Evolutionary conservation across 2,329 filamentous ascomycete genomes (phyloP), one percentile per base, ranked within the genome.

Genomic region (Alternaria conjuncta): DNA sequence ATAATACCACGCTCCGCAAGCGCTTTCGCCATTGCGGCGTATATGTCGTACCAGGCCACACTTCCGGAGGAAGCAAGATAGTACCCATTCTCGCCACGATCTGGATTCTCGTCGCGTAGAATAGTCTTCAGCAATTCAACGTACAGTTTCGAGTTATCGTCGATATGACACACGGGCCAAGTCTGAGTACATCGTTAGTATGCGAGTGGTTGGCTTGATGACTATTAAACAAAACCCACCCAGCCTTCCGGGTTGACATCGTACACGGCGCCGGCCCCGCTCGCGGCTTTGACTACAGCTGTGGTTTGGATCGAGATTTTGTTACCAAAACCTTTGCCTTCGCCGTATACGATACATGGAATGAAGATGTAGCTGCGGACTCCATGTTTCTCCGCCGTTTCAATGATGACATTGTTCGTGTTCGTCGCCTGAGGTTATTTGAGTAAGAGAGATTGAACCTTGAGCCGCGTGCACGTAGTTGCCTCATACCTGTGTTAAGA

Each of bases 111-210:
- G 1, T 74, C 81, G 1, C 64, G 66, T 3, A 87, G 67, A 12
- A 87, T 87, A 3, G 72, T 76, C 1, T 78, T 77, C 7, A 87
- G 67, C 0, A 87, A 74, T 3, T 80, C 70, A 2, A 86, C 54
- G 57, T 86, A 87, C 1, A 87, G 66, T 0, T 69, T 71, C 0
- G 82, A 79, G 32, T 81, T 87, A 60, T 88, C 86, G 0, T 69
- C 10, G 5, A 87, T 70, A 58, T 87, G 84, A 60, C 82, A 85
- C 6, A 88, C 85, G 0, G 86, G 86, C 86, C 86, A 87, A 2
- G 74, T 54, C 51, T 54, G 32, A 13, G 9, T 54, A 15, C 6
- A 9, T 10, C 12, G 21, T 54, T 5, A 54, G 30, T 78, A 82
- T 85, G 53, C 3, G 54, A 13, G 20, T 20, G 12, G 77, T 78